Percentiles rank a stretch among this genome's conserved stretches.
Evolutionary conservation across 768 basidiomycete species (phyloP).

Genomic region (Chiua virens): DNA sequence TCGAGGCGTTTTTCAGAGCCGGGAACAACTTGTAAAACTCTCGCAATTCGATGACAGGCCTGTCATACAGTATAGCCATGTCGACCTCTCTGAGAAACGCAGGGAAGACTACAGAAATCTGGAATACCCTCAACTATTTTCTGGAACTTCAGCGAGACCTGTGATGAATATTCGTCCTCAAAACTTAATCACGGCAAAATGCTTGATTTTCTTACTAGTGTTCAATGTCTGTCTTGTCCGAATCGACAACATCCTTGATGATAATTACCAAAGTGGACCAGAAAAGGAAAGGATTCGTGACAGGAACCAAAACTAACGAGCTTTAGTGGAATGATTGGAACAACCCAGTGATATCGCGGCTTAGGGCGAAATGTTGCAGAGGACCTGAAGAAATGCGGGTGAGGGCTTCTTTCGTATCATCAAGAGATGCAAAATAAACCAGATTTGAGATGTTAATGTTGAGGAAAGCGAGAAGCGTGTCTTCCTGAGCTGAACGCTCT

Average conservation of each 20-base stretch:
- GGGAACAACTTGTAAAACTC: constrained; percentile 57
- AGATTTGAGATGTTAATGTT: constrained; percentile 66
- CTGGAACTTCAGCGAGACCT: constrained; percentile 59
- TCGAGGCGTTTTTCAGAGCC: constrained; percentile 47
- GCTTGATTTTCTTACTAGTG: constrained; percentile 53
- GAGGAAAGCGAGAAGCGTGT: constrained; percentile 62
- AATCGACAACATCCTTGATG: constrained; percentile 68
- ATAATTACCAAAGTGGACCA: constrained; percentile 60
- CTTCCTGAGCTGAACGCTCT: constrained; percentile 62
- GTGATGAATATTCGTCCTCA: neutral
- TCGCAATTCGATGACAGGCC: constrained; percentile 60
- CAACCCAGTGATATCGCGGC: constrained; percentile 56
- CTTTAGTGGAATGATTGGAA: constrained; percentile 64
- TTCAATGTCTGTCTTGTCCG: constrained; percentile 57
- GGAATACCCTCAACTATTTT: constrained; percentile 57
- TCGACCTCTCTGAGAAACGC: neutral
- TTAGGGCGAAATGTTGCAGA: constrained; percentile 64
- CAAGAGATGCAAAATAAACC: constrained; percentile 33
- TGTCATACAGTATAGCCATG: neutral
- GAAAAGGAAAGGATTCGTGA: constrained; percentile 57
- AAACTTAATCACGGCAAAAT: too few relatives aligned
- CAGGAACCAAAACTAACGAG: constrained; percentile 54
- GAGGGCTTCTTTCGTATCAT: too few relatives aligned
- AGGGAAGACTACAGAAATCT: too few relatives aligned
- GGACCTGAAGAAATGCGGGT: constrained; percentile 42